A percentile compares a stretch with the other conserved stretches of the same genome.
These are phyloP conservation scores for Recurvomyces mirabilis DNA, from an alignment of 495 filamentous ascomycete species.

Conservation along the genomic window DNA sequence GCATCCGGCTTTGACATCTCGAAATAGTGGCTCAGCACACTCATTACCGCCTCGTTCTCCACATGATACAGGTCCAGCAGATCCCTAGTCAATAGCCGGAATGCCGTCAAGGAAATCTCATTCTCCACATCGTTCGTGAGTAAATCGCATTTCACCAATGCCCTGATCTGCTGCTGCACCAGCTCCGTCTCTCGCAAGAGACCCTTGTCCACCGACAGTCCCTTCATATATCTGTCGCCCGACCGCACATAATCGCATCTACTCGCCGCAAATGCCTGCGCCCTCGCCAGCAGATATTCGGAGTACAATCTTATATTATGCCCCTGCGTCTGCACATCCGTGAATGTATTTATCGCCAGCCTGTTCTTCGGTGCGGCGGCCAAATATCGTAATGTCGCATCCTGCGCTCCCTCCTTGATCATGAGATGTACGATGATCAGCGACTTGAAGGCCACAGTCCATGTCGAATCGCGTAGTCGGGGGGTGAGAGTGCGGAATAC, in stretches of 20 bases:
- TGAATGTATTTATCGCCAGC: conserved; percentile 80
- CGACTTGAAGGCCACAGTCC: conserved; percentile 93
- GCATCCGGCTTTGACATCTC: conserved; percentile 95
- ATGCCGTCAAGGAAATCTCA: conserved; percentile 94
- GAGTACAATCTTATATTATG: conserved; percentile 89
- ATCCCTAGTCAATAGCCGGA: conserved; percentile 82
- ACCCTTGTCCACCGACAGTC: conserved; percentile 83
- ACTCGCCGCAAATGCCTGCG: conserved; percentile 68
- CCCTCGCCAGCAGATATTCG: conserved; percentile 72
- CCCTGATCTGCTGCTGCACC: conserved; percentile 80
- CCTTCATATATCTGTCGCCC: conserved; percentile 72
- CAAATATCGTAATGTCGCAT: conserved; percentile 78
- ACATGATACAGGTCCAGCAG: conserved; percentile 84
- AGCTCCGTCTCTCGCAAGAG: conserved; percentile 83
- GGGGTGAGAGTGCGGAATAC: conserved; percentile 86
- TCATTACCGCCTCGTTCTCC: conserved; percentile 96
- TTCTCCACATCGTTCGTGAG: conserved; percentile 86
- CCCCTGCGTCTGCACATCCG: conserved; percentile 93
- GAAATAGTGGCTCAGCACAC: conserved; percentile 96
- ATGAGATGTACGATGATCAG: conserved; percentile 93
- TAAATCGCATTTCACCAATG: conserved; percentile 79
- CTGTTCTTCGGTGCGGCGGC: conserved; percentile 64
- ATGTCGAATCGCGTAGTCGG: conserved; percentile 86
- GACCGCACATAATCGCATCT: conserved; percentile 82
- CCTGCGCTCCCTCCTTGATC: conserved; percentile 87